Evolutionary conservation across 2,329 filamentous ascomycete genomes (phyloP), one percentile per base, ranked within the genome.

Genomic region (Colletotrichum noveboracense): DNA sequence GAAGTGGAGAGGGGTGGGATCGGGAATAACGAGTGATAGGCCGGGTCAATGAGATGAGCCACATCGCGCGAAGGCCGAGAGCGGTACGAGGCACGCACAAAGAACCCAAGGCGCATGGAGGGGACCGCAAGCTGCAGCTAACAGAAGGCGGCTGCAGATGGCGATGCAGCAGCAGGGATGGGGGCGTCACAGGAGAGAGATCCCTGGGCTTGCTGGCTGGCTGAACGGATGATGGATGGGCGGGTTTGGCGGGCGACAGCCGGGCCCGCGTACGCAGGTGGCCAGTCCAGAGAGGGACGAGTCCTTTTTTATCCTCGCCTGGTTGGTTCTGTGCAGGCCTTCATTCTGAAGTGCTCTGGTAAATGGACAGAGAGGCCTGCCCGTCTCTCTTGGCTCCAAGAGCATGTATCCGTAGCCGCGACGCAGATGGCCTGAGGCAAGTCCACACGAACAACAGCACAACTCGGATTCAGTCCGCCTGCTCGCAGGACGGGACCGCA

Each of bases 221-320:
- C 9, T 38, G 66, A 36, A 52, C 60, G 66, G 55, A 52, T 73
- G 55, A 52, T 69, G 66, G 62, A 52, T 68, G 73, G 68, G 60
- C 68, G 72, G 66, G 71, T 70, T 74, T 66, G 71, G 52, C 67
- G 68, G 68, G 72, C 34, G 28, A 61, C 8, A 68, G 72, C 66
- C 60, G 58, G 67, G 56, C n/a, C 16, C 56, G 52, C 36, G 9
- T 55, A n/a, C 26, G 67, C 34, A 71, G 34, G 38, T 55, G 28
- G 30, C 24, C 32, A 64, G 60, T 21, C 21, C 58, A 32, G 58
- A 12, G 56, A 61, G 58, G 58, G 28, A 61, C 13, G 18, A 34
- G 30, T 32, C 26, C 28, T 30, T 61, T 34, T 21, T 61, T n/a
- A 30, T 61, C 26, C 18, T 32, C 58, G 18, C 28, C 58, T 30